Base-by-base conservation (phyloP, 2,329 filamentous ascomycete genomes). In the Curvularia sp. region DNA sequence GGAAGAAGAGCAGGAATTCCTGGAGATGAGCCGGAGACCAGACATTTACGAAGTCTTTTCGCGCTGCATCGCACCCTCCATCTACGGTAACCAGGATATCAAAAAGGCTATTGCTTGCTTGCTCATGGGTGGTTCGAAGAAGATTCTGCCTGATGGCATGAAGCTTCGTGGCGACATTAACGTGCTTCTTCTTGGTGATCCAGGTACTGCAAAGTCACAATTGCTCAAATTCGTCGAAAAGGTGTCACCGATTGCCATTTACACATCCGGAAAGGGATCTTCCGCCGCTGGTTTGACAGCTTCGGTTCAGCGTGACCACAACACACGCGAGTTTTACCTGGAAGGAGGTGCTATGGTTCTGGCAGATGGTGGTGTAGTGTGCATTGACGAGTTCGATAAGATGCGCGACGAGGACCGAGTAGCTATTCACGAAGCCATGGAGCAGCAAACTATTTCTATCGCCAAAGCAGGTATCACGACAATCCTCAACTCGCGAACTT, bases 311-410 rank as follows among this genome's bases (percentile, higher is more conserved):
- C 88, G 95, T 58, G 95, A 99, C 72, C 89, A 91, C 13, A 90
- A 89, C 13, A 97, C 94, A 0, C 87, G 95, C 51, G 95, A 99
- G 76, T 99, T 99, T 78, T 99, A 98, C 72, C 87, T 99, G 0
- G 95, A 99, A 82, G 95, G 95, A 47, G 95, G 95, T 79, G 95
- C 95, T 31, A 98, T 99, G 95, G 95, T 99, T 3, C 86, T 99
- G 18, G 95, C 95, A 4, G 95, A 99, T 67, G 93, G 93, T 2
- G 95, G 95, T 69, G 94, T 98, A 0, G 95, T 98, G 9, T 98
- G 95, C 78, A 99, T 99, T 69, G 95, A 99, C 74, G 95, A 99
- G 79, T 99, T 99, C 74, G 95, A 99, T 82, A 99, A 99, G 83
- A 99, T 99, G 95, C 86, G 95, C 62, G 95, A 99, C 75, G 95